Percentiles rank a stretch among this genome's conserved stretches.
These are phyloP conservation scores for Fusarium pseudocircinatum DNA, from an alignment of 2,329 filamentous ascomycete genomes.

Conservation along the genomic window DNA sequence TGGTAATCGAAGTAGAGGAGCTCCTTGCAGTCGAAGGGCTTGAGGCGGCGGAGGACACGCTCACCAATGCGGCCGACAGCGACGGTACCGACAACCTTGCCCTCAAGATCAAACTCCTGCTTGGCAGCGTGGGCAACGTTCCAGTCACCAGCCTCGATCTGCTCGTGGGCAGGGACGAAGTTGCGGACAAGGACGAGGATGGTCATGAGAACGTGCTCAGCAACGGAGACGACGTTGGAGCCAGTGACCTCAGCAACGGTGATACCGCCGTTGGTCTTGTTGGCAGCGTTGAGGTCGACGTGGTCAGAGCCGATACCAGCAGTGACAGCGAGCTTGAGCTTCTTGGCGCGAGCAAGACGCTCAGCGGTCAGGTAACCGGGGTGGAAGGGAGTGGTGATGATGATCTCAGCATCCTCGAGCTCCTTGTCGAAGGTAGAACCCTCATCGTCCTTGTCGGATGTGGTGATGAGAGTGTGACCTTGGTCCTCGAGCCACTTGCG, in stretches of 20 bases:
- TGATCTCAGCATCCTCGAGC: conserved; percentile 95
- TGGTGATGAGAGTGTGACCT: conserved; percentile 96
- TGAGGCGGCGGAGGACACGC: conserved; percentile 94
- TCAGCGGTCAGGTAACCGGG: conserved; percentile 97
- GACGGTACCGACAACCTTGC: conserved; percentile 97
- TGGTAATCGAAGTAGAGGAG: conserved; percentile 99
- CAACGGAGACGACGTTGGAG: conserved; percentile 97
- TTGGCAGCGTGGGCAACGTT: conserved; percentile 95
- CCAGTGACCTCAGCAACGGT: conserved; percentile 98
- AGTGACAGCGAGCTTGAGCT: conserved; percentile 96
- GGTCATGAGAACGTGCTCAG: conserved; percentile 99
- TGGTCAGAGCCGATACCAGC: conserved; percentile 99
- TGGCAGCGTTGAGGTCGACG: conserved; percentile 95
- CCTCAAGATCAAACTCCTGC: conserved; percentile 97
- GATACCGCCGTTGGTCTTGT: conserved; percentile 97
- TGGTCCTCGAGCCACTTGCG: conserved; percentile 98
- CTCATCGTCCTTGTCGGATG: conserved; percentile 96
- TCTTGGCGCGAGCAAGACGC: conserved; percentile 97
- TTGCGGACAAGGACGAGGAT: conserved; percentile 96
- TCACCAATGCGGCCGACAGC: conserved; percentile 97
- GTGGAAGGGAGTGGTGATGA: conserved; percentile 99
- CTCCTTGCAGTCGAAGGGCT: conserved; percentile 99
- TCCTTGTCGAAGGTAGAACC: conserved; percentile 94
- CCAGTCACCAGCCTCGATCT: conserved; percentile 90
- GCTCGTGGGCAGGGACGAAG: conserved; percentile 97